Evolutionary conservation across 768 basidiomycete genomes (phyloP).

Genomic region (Termitomyces sp.): DNA sequence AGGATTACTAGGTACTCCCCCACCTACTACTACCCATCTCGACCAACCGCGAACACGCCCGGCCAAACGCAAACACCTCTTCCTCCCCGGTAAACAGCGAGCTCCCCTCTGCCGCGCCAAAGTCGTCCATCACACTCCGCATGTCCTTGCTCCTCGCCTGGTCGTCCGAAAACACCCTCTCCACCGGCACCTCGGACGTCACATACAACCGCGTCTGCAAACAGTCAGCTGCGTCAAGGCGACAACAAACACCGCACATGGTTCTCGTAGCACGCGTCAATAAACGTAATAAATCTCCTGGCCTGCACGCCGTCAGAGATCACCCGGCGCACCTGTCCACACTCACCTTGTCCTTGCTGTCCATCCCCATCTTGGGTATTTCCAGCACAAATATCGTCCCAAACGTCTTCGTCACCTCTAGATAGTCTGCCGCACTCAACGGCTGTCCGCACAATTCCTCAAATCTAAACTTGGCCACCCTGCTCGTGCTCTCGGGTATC

Average conservation of each 20-base stretch:
- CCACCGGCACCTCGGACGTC: slow-evolving; percentile 89
- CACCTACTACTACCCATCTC: slow-evolving; percentile 44
- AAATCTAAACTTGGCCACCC: slow-evolving; percentile 84
- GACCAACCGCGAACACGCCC: slow-evolving; percentile 82
- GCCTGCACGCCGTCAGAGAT: slow-evolving; percentile 40
- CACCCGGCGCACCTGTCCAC: neutral
- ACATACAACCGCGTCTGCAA: slow-evolving; percentile 82
- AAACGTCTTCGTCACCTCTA: slow-evolving; percentile 88
- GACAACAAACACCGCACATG: slow-evolving; percentile 40
- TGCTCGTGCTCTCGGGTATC: slow-evolving; percentile 75
- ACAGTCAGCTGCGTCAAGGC: neutral
- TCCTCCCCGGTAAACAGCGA: slow-evolving; percentile 96
- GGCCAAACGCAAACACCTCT: slow-evolving; percentile 94
- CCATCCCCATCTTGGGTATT: slow-evolving; percentile 83
- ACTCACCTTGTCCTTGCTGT: slow-evolving; percentile 77
- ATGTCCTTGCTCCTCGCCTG: slow-evolving; percentile 69
- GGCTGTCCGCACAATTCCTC: slow-evolving; percentile 82
- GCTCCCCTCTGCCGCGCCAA: slow-evolving; percentile 42
- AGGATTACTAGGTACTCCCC: too few relatives aligned
- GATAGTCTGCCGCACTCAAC: slow-evolving; percentile 90
- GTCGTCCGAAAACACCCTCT: slow-evolving; percentile 83
- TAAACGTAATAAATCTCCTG: slow-evolving; percentile 93
- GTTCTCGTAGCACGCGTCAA: slow-evolving; percentile 95
- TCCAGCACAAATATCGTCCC: slow-evolving; percentile 83
- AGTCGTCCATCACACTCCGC: slow-evolving; percentile 91